phyloP scores from a whole-genome alignment of 371 early-diverging fungal genomes.

The Dichotomocladium elegans region DNA sequence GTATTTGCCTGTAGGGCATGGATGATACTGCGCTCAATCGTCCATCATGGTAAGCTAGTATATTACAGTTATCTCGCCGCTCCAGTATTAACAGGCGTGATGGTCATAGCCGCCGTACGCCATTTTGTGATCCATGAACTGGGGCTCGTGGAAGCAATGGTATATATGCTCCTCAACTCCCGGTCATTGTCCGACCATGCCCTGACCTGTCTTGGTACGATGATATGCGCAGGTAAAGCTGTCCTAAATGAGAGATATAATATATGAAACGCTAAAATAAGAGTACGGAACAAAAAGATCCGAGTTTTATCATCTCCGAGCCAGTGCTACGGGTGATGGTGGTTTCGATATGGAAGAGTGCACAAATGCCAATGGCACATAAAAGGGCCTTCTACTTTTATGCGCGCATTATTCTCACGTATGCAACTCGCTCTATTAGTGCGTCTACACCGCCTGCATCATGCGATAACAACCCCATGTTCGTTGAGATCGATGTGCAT shows the following conservation, averaged over 20 bases:
- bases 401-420: conserved; percentile 27
- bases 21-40: conserved; percentile 22
- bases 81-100: too few species aligned
- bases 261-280: not conserved
- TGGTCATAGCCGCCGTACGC: conserved; percentile 28
- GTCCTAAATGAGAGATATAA: not conserved
- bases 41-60: conserved; percentile 23
- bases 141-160: conserved; percentile 29
- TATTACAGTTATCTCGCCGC: too few species aligned
- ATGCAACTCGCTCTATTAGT: conserved; percentile 18
- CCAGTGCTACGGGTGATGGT: conserved; percentile 19
- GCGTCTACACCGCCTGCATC: not conserved
- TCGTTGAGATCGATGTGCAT: conserved; percentile 29
- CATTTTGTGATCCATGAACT: conserved; percentile 30
- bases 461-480: conserved; percentile 8
- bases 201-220: conserved; percentile 30
- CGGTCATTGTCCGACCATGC: conserved; percentile 24
- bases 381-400: conserved; percentile 29
- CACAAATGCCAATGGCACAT: conserved; percentile 9
- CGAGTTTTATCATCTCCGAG: conserved; percentile 17
- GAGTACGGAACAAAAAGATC: conserved; percentile 1
- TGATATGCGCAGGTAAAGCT: conserved; percentile 22
- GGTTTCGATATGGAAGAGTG: conserved; percentile 26
- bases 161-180: conserved; percentile 30
- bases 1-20: conserved; percentile 34